Evolutionary conservation across 2,329 filamentous ascomycete genomes (phyloP), one percentile per base, ranked within the genome.

Genomic region (Penicillium crustosum): DNA sequence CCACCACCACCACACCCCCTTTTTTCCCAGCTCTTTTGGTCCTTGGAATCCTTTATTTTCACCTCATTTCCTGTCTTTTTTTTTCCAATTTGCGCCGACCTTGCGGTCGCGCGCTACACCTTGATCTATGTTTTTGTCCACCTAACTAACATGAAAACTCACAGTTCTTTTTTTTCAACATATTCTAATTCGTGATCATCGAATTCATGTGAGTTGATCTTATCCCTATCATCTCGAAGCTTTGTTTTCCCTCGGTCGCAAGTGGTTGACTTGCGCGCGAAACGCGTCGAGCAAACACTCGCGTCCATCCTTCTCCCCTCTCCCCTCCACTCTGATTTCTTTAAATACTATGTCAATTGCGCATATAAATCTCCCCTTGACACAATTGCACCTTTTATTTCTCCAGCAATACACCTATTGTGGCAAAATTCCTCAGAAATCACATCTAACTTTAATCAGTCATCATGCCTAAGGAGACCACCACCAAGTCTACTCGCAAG

Each of bases 391-490:
- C n/a, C 4, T n/a, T 23, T n/a, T 7, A 0, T 36, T 53, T 47
- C 42, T 13, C 8, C 8, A 1, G 7, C 12, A 36, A 31, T 23
- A 23, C 17, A 23, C 13, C 10, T 9, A 2, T 35, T 21, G 6
- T n/a, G 9, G n/a, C 51, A 27, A 25, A 31, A 53, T 10, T 21
- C 13, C 2, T 36, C 21, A 6, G 29, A 27, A 15, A 42, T 47
- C 50, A 23, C 19, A 17, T 55, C 42, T 49, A 23, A 59, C 52
- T 27, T 31, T 27, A 9, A 23, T 47, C 53, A 61, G 62, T 64
- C 72, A 86, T 64, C 63, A 89, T 90, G 87, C 86, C 87, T 72
- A 89, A 89, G 81, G 86, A 86, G 68, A 84, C 83, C 78, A 77
- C 81, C 65, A 83, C 83, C 73, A 84, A 84, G 78, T 77, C 81